These are phyloP conservation scores for Lactarius trivialis DNA, from an alignment of 768 basidiomycete species.

Conservation along the genomic window DNA sequence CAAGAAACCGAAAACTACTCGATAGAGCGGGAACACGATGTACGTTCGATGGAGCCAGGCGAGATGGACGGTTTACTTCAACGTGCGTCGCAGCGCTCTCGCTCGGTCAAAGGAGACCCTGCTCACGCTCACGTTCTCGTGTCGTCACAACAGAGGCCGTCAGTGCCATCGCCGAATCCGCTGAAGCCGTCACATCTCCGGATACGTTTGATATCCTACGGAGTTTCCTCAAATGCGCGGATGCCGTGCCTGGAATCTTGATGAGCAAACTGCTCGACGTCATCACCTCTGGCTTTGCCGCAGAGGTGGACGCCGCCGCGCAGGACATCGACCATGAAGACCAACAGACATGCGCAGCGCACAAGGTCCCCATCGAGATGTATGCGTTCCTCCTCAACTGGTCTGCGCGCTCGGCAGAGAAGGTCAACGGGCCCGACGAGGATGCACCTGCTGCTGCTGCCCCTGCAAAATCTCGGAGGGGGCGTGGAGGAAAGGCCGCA, in stretches of 20 bases:
- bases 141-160: constrained; percentile 53
- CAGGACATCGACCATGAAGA: constrained; percentile 67
- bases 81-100: constrained; percentile 34
- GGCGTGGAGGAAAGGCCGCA: constrained; percentile 52
- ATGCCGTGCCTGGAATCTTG: constrained; percentile 50
- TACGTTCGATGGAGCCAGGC: constrained; percentile 45
- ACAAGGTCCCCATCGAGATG: constrained; percentile 77
- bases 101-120: neutral
- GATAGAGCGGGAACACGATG: constrained; percentile 64
- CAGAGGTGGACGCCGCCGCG: constrained; percentile 65
- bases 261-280: constrained; percentile 89
- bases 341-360: constrained; percentile 50
- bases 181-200: constrained; percentile 60
- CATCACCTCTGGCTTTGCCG: constrained; percentile 64
- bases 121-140: constrained; percentile 10
- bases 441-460: constrained; percentile 40
- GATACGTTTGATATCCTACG: constrained; percentile 78
- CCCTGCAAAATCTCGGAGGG: constrained; percentile 45
- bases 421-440: constrained; percentile 51
- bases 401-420: constrained; percentile 81
- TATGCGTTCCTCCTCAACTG: constrained; percentile 90
- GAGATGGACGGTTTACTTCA: constrained; percentile 45
- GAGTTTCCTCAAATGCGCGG: constrained; percentile 71
- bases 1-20: constrained; percentile 55
- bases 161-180: constrained; percentile 67